Conservation (phyloP, 1,139 yeast genomes). For the Candida neerlandica region DNA sequence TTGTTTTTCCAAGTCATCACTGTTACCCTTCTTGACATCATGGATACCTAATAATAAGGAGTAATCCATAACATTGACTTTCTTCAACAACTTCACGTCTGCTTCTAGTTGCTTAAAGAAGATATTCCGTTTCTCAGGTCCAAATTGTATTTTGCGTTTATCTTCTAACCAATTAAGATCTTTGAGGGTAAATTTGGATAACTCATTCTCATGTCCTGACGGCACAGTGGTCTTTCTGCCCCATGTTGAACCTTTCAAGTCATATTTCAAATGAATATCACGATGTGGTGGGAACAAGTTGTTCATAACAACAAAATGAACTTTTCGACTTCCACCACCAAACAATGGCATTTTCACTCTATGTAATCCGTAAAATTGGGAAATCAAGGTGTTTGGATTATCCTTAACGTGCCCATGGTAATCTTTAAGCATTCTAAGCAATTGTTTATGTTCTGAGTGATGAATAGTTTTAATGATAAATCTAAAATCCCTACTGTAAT, state of each 20-base stretch:
- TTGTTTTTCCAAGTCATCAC: conserved; percentile 37
- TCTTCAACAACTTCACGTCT: conserved; percentile 74
- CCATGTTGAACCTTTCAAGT: conserved; percentile 89
- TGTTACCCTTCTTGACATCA: conserved; percentile 63
- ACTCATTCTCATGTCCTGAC: conserved; percentile 23
- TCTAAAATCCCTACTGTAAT: conserved; percentile 89
- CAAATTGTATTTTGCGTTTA: conserved; percentile 64
- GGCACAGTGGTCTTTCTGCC: conserved; percentile 63
- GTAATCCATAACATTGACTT: conserved; percentile 91
- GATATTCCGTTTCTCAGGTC: conserved; percentile 62
- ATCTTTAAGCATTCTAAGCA: conserved; percentile 71
- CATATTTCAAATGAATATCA: conserved; percentile 84
- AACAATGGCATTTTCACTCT: conserved; percentile 76
- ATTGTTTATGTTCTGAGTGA: conserved; percentile 85
- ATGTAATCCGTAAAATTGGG: conserved; percentile 95
- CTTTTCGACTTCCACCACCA: conserved; percentile 62
- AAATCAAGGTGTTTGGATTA: conserved; percentile 85
- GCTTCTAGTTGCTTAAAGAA: conserved; percentile 70
- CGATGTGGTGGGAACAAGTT: conserved; percentile 94
- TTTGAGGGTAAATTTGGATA: conserved; percentile 57
- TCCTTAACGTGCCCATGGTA: conserved; percentile 80
- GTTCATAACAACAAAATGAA: conserved; percentile 96
- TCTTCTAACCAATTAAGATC: conserved; percentile 86
- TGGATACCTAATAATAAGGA: conserved; percentile 87
- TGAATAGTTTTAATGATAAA: conserved; percentile 96